Evolutionary conservation across 164 flowering plant species (phyloP), one percentile per base, ranked within the genome.

Genomic region (Amborella trichopoda): DNA sequence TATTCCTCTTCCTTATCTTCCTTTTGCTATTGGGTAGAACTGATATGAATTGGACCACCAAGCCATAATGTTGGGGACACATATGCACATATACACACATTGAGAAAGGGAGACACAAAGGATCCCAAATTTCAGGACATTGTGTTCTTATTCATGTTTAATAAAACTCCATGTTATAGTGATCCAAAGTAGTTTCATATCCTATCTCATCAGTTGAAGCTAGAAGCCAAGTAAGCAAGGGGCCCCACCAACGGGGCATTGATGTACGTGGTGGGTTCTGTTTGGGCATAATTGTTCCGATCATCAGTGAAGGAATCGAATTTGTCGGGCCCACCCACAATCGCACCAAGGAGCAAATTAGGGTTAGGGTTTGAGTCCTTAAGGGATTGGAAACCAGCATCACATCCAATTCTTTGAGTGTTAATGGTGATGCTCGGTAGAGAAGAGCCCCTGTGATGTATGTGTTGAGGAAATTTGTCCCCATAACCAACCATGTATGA

Each of bases 401-500:
- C 28, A 49, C 78, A 73, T 5, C 22, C 26, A 5, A 73, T 54
- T 1, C n/a, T 4, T 0, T 18, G 1, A 0, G 64, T 56, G 16
- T 62, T 46, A 1, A 6, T 2, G 6, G 14, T 34, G 3, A 60
- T 20, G 16, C 59, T 62, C 1, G 78, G 73, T 20, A 73, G 26
- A 20, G 69, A 51, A 5, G 73, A 60, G 19, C 51, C 73, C 3
- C 75, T 46, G 37, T 73, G 78, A 38, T 73, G 78, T 2, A 73
- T 65, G 11, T 52, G 53, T 8, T 49, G 40, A 0, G 75, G 78
- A 28, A 20, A 73, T 13, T 44, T 49, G 1, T 28, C 25, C 3
- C 78, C 67, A 27, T 54, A 70, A 3, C 71, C 78, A 22, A 73
- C 75, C 75, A 73, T 70, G 63, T 67, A 73, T 5, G 78, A 73